Conservation (phyloP, 2,329 filamentous ascomycete species). For the Moelleriella libera region DNA sequence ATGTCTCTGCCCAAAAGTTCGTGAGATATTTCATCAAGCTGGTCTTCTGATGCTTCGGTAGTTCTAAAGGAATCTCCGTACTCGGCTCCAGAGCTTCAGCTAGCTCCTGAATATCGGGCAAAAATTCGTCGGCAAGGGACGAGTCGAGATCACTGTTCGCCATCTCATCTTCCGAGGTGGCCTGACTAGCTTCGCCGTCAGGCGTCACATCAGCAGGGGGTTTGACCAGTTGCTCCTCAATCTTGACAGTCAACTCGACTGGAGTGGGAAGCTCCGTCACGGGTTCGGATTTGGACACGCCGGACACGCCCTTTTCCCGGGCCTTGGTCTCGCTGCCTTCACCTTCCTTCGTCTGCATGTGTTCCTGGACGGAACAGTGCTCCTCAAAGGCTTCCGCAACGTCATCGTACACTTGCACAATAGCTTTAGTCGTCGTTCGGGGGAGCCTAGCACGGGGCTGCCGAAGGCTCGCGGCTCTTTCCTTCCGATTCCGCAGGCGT, state of each 20-base stretch:
- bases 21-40: conserved; percentile 91
- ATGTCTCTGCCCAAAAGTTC: conserved; percentile 97
- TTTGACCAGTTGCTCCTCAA: conserved; percentile 11
- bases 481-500: conserved; percentile 69
- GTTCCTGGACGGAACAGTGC: conserved; percentile 44
- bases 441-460: conserved; percentile 69
- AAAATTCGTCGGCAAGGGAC: conserved; percentile 52
- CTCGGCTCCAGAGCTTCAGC: conserved; percentile 47
- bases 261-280: conserved; percentile 8
- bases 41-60: conserved; percentile 85
- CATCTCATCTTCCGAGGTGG: conserved; percentile 55
- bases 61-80: conserved; percentile 50
- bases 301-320: conserved; percentile 6
- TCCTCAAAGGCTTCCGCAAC: conserved; percentile 88
- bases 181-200: conserved; percentile 26
- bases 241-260: conserved; percentile 8
- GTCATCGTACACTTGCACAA: conserved; percentile 90
- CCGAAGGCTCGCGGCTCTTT: conserved; percentile 61
- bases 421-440: conserved; percentile 82
- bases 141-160: conserved; percentile 59
- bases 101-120: conserved; percentile 48
- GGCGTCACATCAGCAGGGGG: conserved; percentile 15
- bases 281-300: conserved; percentile 10
- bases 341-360: conserved; percentile 10
- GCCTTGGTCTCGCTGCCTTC: conserved; percentile 8